These are phyloP conservation scores for Ophiocordyceps unilateralis DNA, from an alignment of 2,329 filamentous ascomycete genomes.

Conservation along the genomic window DNA sequence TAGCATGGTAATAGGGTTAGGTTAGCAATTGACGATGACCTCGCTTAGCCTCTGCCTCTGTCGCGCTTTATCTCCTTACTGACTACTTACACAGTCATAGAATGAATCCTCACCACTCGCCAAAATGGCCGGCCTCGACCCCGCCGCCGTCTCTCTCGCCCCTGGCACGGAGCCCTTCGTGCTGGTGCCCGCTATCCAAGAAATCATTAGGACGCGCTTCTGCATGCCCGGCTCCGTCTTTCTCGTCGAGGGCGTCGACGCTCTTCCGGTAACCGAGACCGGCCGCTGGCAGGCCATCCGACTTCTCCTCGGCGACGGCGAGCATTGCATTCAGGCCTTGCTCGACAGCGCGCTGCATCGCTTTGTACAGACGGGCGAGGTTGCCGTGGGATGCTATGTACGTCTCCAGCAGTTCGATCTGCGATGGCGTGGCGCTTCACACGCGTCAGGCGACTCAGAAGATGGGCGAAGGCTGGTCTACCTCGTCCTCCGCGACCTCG, in stretches of 20 bases:
- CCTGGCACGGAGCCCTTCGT: conserved; percentile 9
- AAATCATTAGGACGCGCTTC: conserved; percentile 30
- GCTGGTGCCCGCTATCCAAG: conserved; percentile 23
- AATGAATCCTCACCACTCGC: too few species aligned
- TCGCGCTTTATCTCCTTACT: too few species aligned
- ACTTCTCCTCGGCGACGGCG: conserved; percentile 33
- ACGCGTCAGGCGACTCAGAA: neutral
- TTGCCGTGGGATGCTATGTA: conserved; percentile 31
- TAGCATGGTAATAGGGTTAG: too few species aligned
- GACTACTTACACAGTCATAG: too few species aligned
- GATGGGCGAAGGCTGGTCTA: conserved; percentile 18
- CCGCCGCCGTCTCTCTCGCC: conserved; percentile 10
- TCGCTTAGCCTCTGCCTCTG: too few species aligned
- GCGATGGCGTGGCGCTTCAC: conserved; percentile 8
- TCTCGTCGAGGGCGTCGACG: conserved; percentile 28
- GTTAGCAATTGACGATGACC: too few species aligned
- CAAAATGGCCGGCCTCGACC: conserved; percentile 12
- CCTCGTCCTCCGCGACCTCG: conserved; percentile 26
- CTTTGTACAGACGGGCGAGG: conserved; percentile 26
- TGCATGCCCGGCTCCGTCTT: conserved; percentile 31
- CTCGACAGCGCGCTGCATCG: conserved; percentile 27
- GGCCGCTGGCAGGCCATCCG: conserved; percentile 26
- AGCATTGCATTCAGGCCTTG: conserved; percentile 36
- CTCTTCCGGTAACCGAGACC: conserved; percentile 15
- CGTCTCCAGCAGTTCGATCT: conserved; percentile 24